Conservation (phyloP, 495 filamentous ascomycete species). For the Penicillium malachiteum region DNA sequence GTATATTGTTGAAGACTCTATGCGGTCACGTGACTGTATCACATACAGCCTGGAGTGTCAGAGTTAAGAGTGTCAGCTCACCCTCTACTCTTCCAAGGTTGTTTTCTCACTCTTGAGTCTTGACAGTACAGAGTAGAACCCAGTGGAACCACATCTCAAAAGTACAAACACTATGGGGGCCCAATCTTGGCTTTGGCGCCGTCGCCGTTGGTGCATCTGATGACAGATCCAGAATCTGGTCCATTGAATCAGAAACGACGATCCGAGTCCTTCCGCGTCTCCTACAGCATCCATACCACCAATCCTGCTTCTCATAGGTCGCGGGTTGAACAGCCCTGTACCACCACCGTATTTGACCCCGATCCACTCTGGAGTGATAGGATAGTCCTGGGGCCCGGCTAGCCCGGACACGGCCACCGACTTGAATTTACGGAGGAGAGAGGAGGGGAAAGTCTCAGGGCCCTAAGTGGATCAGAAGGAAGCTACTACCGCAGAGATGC, state of each 20-base stretch:
- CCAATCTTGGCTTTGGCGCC: slow-evolving; percentile 4
- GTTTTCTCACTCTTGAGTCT: not conserved
- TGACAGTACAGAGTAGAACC: not conserved
- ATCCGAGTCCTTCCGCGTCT: slow-evolving; percentile 29
- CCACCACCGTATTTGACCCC: slow-evolving; percentile 7
- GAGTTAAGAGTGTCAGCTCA: too few species aligned
- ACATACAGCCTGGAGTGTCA: too few species aligned
- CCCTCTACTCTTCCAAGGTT: too few species aligned
- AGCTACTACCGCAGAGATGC: slow-evolving; percentile 6
- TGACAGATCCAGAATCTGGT: slow-evolving; percentile 6
- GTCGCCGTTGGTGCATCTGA: slow-evolving; percentile 3
- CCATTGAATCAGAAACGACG: slow-evolving; percentile 1
- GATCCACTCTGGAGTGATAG: slow-evolving; percentile 21
- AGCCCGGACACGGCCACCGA: slow-evolving; percentile 24
- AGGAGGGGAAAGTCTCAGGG: slow-evolving; percentile 4
- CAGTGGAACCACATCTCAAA: too few species aligned
- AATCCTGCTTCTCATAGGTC: slow-evolving; percentile 23
- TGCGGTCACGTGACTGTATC: not conserved
- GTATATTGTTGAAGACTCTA: not conserved
- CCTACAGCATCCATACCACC: slow-evolving; percentile 9
- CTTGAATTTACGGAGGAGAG: not conserved
- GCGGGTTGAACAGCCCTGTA: slow-evolving; percentile 23
- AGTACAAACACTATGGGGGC: not conserved
- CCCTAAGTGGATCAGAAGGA: slow-evolving; percentile 16
- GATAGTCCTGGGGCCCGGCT: slow-evolving; percentile 17